These are phyloP conservation scores for Chlorokybus atmophyticus DNA, from an alignment of 139 green algal species.

Conservation along the genomic window DNA sequence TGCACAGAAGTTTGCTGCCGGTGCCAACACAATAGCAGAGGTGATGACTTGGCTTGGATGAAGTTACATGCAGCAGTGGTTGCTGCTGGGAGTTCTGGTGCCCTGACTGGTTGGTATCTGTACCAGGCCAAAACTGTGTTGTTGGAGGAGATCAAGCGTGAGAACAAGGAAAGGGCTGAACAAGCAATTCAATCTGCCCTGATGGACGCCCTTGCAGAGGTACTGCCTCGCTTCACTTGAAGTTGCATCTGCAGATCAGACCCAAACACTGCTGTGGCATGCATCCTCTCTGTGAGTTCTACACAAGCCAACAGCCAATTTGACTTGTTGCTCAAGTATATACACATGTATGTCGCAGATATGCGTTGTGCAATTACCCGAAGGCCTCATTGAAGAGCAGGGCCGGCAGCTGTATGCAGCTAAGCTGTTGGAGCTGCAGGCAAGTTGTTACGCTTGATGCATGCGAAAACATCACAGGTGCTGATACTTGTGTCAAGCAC, in stretches of 20 bases:
- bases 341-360: no score
- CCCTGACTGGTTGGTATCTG: no score
- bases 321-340: no score
- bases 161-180: no score
- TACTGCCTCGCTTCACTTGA: background rate
- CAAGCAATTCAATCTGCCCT: background rate
- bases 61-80: no score
- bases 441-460: background rate
- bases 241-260: no score
- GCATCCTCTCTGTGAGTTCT: no score
- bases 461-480: background rate
- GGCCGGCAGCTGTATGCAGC: constrained; percentile 26
- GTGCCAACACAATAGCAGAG: constrained; percentile 13
- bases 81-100: no score
- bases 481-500: background rate
- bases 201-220: background rate
- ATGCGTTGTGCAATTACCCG: constrained; percentile 7
- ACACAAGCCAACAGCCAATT: no score
- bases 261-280: no score
- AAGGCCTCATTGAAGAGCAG: constrained; percentile 27
- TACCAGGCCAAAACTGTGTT: no score
- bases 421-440: constrained; percentile 28
- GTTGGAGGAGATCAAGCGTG: no score
- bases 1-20: constrained; percentile 11
- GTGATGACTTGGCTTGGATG: constrained; percentile 7